Conservation (phyloP, 2,329 filamentous ascomycete species). For the Colletotrichum phormii region DNA sequence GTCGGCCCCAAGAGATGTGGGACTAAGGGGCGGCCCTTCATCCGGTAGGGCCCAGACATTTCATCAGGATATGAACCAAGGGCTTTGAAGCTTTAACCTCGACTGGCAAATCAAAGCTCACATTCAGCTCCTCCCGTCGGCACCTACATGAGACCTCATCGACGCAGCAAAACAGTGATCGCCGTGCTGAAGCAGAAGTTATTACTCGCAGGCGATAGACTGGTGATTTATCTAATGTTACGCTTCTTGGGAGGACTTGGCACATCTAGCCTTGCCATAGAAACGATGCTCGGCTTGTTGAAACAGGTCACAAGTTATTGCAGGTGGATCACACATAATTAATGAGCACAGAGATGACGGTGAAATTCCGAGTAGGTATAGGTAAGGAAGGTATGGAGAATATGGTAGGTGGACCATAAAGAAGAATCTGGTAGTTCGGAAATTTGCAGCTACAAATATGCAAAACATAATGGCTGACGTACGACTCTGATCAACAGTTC, state of each 20-base stretch:
- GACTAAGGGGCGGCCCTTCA: neutral
- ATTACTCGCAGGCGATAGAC: neutral
- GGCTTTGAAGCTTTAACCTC: neutral
- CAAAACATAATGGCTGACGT: neutral
- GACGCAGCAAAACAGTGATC: neutral
- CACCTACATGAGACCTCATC: neutral
- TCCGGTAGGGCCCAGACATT: too few species aligned
- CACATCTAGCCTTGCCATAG: neutral
- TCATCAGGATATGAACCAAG: slow-evolving; percentile 13
- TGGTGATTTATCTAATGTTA: neutral
- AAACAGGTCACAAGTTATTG: neutral
- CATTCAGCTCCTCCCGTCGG: neutral
- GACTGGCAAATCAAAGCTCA: neutral
- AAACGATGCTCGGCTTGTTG: neutral
- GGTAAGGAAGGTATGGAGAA: neutral
- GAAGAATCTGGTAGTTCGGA: neutral
- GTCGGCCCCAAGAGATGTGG: neutral
- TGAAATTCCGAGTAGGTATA: neutral
- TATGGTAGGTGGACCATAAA: neutral
- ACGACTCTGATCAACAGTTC: neutral
- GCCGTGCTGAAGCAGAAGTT: neutral
- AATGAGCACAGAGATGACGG: neutral
- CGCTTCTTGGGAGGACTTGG: neutral
- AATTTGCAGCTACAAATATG: too few species aligned
- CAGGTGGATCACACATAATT: neutral